Evolutionary conservation across 2,329 filamentous ascomycete genomes (phyloP), one percentile per base, ranked within the genome.

Genomic region (Teratosphaeria viscida): DNA sequence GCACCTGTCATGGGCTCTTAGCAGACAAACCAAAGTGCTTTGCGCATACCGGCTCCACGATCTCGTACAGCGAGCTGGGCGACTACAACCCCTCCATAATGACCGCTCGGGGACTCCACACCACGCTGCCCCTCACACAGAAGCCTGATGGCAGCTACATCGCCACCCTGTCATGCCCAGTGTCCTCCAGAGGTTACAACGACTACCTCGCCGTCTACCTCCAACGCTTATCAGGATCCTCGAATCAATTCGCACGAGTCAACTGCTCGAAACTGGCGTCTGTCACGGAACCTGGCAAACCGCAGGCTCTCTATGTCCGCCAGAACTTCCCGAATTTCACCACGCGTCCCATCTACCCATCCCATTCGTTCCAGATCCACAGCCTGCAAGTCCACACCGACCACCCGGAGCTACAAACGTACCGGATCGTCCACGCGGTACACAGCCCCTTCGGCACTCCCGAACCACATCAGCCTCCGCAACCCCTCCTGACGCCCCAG

Each of bases 41-140:
- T 63, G 68, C 70, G 2, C 71, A 74, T 61, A 73, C 73, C 1
- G 71, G 70, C 12, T 63, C 71, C 19, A 70, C 68, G 5, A 57
- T 72, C 16, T 66, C 68, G 7, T 73, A 69, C 59, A 62, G 67
- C 56, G 69, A 71, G 55, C 67, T 64, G 62, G 66, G 68, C 49
- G 65, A 67, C 3, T 62, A 67, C 11, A 57, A 27, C 10, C 59
- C 60, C 6, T 61, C 52, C 19, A 47, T 54, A 23, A 62, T 64
- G 55, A 64, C 35, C 29, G 56, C 57, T 16, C 54, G 60, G 35
- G 63, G 63, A 16, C 53, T 65, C 5, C 39, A 55, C 43, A 60
- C 62, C 16, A 58, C 43, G 3, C 26, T 65, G 16, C 60, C 52
- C 3, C 56, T 65, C 35, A 58, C 37, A 27, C 58, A 43, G 10